A percentile compares a stretch with the other conserved stretches of the same genome.
These are phyloP conservation scores for Ogataea haglerorum DNA, from an alignment of 805 yeast genomes.

Conservation along the genomic window DNA sequence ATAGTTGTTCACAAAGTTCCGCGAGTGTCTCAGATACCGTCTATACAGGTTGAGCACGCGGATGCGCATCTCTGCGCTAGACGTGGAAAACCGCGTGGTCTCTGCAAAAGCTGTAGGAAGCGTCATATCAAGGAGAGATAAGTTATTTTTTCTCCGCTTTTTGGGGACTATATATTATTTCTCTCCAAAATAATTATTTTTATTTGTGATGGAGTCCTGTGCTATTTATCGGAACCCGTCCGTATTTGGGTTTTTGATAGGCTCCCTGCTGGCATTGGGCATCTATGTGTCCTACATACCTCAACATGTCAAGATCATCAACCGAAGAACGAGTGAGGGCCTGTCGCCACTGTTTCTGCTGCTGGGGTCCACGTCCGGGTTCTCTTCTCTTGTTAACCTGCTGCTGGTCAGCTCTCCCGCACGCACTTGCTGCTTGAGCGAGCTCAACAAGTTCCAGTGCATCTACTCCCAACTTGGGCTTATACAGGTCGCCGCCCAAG, in stretches of 20 bases:
- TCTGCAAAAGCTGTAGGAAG: constrained; percentile 82
- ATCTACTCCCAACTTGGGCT: constrained; percentile 62
- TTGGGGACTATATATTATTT: neutral
- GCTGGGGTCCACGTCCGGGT: constrained; percentile 67
- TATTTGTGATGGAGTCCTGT: constrained; percentile 29
- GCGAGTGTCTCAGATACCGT: constrained; percentile 59
- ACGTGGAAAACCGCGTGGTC: constrained; percentile 64
- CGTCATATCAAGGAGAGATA: constrained; percentile 37
- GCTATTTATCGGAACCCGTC: constrained; percentile 49
- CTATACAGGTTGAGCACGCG: constrained; percentile 73
- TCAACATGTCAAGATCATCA: constrained; percentile 60
- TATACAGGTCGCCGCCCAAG: constrained; percentile 63
- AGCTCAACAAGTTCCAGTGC: constrained; percentile 53
- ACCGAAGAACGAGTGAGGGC: constrained; percentile 69
- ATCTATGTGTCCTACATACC: constrained; percentile 72
- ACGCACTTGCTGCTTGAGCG: constrained; percentile 52
- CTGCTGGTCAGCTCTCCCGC: constrained; percentile 59
- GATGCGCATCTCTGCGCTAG: constrained; percentile 56
- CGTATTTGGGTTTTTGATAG: constrained; percentile 42
- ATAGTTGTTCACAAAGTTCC: constrained; percentile 52
- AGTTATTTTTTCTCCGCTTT: constrained; percentile 4
- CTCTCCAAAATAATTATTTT: constrained; percentile 7
- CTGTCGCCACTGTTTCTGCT: constrained; percentile 68
- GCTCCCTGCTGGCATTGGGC: constrained; percentile 57
- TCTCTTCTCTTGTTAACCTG: constrained; percentile 65